phyloP scores from a whole-genome alignment of 2,329 filamentous ascomycete genomes.

The Fusarium papillatum region DNA sequence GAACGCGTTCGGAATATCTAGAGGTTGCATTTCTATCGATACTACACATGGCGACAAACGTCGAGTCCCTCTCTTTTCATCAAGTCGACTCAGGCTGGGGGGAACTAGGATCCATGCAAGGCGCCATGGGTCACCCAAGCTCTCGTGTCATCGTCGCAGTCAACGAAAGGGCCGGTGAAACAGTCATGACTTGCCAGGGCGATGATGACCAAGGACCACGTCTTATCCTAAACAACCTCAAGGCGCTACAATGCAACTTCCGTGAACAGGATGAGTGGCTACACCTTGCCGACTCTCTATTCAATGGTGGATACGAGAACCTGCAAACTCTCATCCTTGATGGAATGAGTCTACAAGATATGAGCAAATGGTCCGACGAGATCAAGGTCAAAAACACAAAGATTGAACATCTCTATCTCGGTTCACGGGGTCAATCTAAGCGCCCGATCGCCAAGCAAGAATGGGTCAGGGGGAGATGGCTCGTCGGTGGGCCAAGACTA shows the following conservation, averaged over 20 bases:
- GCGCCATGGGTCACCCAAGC: background rate
- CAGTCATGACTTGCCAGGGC: background rate
- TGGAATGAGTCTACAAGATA: background rate
- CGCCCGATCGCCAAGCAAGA: background rate
- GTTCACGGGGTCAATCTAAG: background rate
- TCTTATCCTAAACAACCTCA: background rate
- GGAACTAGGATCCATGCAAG: background rate
- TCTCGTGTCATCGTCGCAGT: background rate
- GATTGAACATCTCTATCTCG: conserved; percentile 18
- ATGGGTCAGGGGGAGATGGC: conserved; percentile 13
- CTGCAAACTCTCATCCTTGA: conserved; percentile 2
- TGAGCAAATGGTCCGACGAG: background rate
- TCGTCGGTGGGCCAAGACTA: background rate
- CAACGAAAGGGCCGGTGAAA: background rate
- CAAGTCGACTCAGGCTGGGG: background rate
- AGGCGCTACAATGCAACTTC: background rate
- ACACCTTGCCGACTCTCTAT: background rate
- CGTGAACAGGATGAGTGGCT: background rate
- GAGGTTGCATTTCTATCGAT: conserved; percentile 6
- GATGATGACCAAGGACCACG: background rate
- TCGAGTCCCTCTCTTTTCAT: conserved; percentile 14
- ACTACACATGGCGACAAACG: conserved; percentile 6
- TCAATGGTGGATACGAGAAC: background rate
- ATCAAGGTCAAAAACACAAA: background rate
- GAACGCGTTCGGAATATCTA: background rate